A percentile compares a stretch with the other conserved stretches of the same genome.
Evolutionary conservation across 1,139 yeast genomes (phyloP).

Genomic region (Geotrichum carabidarum): DNA sequence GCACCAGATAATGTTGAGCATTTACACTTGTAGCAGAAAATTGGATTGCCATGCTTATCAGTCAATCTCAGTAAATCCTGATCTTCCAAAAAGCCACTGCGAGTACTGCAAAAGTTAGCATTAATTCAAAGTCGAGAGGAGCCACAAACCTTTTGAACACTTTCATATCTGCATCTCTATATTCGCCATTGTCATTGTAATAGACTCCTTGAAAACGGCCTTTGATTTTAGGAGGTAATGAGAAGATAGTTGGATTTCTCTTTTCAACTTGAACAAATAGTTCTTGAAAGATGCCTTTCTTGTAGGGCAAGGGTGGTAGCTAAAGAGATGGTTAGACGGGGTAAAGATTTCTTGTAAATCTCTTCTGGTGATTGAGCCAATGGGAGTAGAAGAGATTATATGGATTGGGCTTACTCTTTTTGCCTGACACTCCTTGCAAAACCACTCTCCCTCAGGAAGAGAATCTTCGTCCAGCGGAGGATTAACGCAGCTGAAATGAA

Average conservation of each 20-base stretch:
- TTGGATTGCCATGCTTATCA: slow-evolving; percentile 60
- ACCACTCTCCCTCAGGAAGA: slow-evolving; percentile 88
- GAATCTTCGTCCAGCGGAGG: slow-evolving; percentile 76
- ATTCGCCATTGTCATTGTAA: slow-evolving; percentile 67
- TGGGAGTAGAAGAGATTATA: neutral
- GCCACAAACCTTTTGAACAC: slow-evolving; percentile 40
- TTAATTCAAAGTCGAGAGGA: neutral
- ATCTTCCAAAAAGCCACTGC: slow-evolving; percentile 41
- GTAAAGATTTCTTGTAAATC: neutral
- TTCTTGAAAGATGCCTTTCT: slow-evolving; percentile 52
- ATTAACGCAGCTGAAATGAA: slow-evolving; percentile 84
- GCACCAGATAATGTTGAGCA: slow-evolving; percentile 55
- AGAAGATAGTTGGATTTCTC: slow-evolving; percentile 68
- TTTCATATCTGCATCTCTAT: slow-evolving; percentile 55
- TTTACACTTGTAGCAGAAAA: slow-evolving; percentile 73
- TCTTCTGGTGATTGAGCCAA: neutral
- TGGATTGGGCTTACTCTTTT: slow-evolving; percentile 21
- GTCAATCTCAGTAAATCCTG: slow-evolving; percentile 62
- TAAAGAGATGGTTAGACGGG: slow-evolving; percentile 9
- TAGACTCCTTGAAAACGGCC: slow-evolving; percentile 72
- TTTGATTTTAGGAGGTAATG: slow-evolving; percentile 61
- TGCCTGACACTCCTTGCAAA: slow-evolving; percentile 62
- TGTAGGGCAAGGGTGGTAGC: slow-evolving; percentile 36
- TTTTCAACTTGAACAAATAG: slow-evolving; percentile 54
- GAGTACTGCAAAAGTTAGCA: slow-evolving; percentile 18